A percentile compares a stretch with the other conserved stretches of the same genome.
These are phyloP conservation scores for Psophocarpus tetragonolobus DNA, from an alignment of 306 rosid genomes.

Conservation along the genomic window DNA sequence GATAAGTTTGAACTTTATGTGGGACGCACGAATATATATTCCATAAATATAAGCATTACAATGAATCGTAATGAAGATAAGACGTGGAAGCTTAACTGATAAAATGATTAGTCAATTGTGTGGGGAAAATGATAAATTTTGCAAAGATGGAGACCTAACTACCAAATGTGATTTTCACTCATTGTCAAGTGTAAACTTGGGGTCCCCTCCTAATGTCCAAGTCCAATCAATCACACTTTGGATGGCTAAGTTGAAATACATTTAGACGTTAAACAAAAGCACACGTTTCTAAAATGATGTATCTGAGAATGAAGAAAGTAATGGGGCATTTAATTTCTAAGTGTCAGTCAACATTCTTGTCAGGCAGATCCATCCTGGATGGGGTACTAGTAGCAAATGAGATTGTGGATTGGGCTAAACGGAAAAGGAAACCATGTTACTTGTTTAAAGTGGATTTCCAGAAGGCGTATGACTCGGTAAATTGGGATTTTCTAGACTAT, in stretches of 20 bases:
- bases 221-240: neutral
- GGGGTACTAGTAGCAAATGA: no score
- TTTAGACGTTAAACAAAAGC: neutral
- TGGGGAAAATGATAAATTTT: neutral
- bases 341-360: no score
- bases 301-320: no score
- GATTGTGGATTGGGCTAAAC: no score
- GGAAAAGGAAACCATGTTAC: no score
- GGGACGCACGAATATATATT: neutral
- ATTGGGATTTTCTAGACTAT: no score
- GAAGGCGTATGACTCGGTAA: no score
- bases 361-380: no score
- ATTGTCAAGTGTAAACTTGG: neutral
- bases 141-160: conserved; percentile 1
- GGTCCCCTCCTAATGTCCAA: neutral
- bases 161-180: neutral
- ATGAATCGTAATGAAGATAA: neutral
- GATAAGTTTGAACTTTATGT: neutral
- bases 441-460: no score
- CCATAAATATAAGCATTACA: neutral
- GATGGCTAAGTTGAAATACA: neutral
- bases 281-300: no score
- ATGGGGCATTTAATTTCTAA: no score
- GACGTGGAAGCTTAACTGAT: conserved; percentile 30
- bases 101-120: conserved; percentile 25